Evolutionary conservation across 139 green algal species (phyloP).

Genomic region (Tetratostichococcus sp.): DNA sequence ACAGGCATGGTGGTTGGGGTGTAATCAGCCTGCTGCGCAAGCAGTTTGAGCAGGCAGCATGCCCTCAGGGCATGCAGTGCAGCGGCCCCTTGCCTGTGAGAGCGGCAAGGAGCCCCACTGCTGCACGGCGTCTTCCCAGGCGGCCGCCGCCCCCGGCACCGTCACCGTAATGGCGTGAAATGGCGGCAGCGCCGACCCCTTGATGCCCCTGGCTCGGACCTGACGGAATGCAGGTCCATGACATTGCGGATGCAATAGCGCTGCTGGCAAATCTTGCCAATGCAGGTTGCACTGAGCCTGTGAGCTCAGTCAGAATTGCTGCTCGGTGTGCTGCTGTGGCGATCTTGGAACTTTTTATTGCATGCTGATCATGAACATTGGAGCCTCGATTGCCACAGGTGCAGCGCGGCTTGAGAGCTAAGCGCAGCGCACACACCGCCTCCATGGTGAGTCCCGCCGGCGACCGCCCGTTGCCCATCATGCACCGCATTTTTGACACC

Average conservation of each 20-base stretch:
- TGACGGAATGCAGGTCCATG: neutral
- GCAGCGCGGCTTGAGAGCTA: neutral
- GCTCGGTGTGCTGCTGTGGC: too few species aligned
- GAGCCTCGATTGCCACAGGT: neutral
- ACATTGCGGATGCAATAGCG: neutral
- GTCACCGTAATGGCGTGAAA: slow-evolving; percentile 43
- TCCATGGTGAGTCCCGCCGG: slow-evolving; percentile 43
- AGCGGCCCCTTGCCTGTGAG: slow-evolving; percentile 11
- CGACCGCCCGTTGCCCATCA: slow-evolving; percentile 50
- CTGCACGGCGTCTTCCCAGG: slow-evolving; percentile 54
- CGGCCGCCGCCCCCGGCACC: slow-evolving; percentile 44
- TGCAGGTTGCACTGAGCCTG: too few species aligned
- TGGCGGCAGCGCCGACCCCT: slow-evolving; percentile 23
- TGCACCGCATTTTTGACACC: slow-evolving; percentile 35
- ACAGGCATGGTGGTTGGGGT: neutral
- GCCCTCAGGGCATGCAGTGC: too few species aligned
- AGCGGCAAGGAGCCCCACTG: slow-evolving; percentile 47
- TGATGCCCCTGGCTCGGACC: slow-evolving; percentile 23
- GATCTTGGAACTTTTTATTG: too few species aligned
- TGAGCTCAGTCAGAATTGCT: too few species aligned
- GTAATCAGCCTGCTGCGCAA: too few species aligned
- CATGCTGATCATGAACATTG: too few species aligned
- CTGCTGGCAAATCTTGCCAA: too few species aligned
- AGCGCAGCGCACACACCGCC: slow-evolving; percentile 1
- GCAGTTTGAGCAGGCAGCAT: too few species aligned